Base-by-base conservation (phyloP, 805 yeast genomes). In the Yarrowia sp. region DNA sequence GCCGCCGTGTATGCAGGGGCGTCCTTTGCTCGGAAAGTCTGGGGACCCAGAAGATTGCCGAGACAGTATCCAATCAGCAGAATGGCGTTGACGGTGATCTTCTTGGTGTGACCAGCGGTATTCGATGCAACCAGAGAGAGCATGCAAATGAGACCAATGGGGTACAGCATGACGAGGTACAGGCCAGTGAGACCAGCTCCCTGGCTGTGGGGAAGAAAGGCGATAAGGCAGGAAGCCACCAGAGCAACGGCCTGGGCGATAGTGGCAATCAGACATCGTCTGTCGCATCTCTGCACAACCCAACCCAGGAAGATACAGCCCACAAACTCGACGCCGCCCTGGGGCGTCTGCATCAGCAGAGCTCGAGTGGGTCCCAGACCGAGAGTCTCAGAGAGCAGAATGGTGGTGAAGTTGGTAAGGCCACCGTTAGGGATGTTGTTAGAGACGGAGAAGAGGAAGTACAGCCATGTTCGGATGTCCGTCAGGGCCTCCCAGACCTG, bases 31-130 rank as follows among this genome's bases (percentile, higher is more conserved):
- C 76, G 78, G 75, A 88, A 88, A 16, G 88, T 78, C 72, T 86
- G 90, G 6, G 94, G 91, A 2, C 92, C 93, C 63, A 86, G 80
- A 38, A 87, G 75, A 70, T 86, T 84, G 14, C 90, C 88, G 39
- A 83, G 80, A 41, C 88, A 83, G 70, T 85, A 88, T 4, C 84
- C 86, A 62, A 87, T 78, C 72, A 87, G 77, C 53, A 80, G 80
- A 35, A 84, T 71, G 6, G 86, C 85, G 61, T 83, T 81, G 31
- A 83, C 79, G 6, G 83, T 78, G 66, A 84, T 77, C 67, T 86
- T 84, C 72, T 88, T 88, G 19, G 93, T 86, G 65, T 83, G 82
- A 6, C 94, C 96, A 1, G 91, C 85, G 33, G 85, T 80, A 69
- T 87, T 80, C 2, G 82, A 75, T 22, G 76, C 72, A 58, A 77